Percentiles rank a stretch among this genome's conserved stretches.
Evolutionary conservation across 352 stramenopile genomes (phyloP).

Genomic region (Globisporangium nodosum): DNA sequence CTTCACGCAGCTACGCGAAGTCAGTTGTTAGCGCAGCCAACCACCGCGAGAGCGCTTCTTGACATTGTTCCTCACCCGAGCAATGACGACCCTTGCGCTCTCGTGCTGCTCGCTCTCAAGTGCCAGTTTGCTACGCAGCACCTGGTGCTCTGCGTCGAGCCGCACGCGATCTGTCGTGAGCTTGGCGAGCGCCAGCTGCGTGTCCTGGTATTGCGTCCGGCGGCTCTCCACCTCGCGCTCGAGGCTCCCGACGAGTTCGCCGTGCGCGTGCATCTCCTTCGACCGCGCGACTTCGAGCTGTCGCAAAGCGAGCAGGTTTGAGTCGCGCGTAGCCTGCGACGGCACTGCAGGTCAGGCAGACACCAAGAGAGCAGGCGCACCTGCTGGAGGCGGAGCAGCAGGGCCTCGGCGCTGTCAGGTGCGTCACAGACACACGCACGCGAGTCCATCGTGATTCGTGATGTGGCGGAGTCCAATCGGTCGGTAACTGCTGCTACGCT

Average conservation of each 20-base stretch:
- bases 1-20: constrained; percentile 6
- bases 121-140: constrained; percentile 12
- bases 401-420: constrained; percentile 14
- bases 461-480: neutral
- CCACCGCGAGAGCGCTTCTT: neutral
- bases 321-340: neutral
- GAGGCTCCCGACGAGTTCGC: constrained; percentile 26
- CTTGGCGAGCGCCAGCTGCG: constrained; percentile 34
- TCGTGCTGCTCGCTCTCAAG: constrained; percentile 10
- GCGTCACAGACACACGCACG: neutral
- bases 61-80: neutral
- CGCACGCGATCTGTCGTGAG: constrained; percentile 36
- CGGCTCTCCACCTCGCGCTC: constrained; percentile 24
- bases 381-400: constrained; percentile 38
- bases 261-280: constrained; percentile 46
- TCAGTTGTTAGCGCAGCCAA: neutral
- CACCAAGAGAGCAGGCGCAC: constrained; percentile 5
- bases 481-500: neutral
- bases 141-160: constrained; percentile 29
- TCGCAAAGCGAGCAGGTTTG: neutral
- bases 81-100: neutral
- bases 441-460: neutral
- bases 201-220: constrained; percentile 22
- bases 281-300: constrained; percentile 40
- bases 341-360: no score